Evolutionary conservation across 2,329 filamentous ascomycete genomes (phyloP), one percentile per base, ranked within the genome.

Genomic region (Colletotrichum eremochloae): DNA sequence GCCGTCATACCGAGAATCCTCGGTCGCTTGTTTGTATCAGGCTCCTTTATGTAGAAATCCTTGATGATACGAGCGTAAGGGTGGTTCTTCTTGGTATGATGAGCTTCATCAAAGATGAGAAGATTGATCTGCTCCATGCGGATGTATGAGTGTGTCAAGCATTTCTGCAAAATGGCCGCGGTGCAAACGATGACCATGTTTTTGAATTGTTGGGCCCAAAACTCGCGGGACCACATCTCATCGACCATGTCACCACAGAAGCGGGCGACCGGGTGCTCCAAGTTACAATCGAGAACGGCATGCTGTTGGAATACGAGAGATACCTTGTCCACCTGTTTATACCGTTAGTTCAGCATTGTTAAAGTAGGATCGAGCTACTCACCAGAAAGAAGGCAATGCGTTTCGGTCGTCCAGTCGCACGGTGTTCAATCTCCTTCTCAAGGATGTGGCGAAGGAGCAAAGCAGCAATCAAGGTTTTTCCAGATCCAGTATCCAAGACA

Each of bases 1-100:
- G 96, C 96, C 1, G 96, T 99, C 96, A 98, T 98, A 36, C 96
- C 96, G 75, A 99, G 93, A 29, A 99, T 91, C 48, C 91, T 92
- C 5, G 96, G 96, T 5, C 90, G 87, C 60, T 82, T 83, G 0
- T 78, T 76, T 0, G 80, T 74, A 0, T 85, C 82, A 1, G 80
- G 76, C 40, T 86, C 84, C 2, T 86, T 81, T 1, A 90, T 77
- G 78, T 98, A 98, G 76, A 94, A 95, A 71, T 97, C 93, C 76
- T 93, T 95, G 82, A 99, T 94, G 71, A 99, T 96, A 38, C 90
- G 88, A 29, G 96, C 94, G 78, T 97, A 99, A 0, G 94, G 88
- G 77, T 99, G 96, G 63, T 95, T 93, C 80, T 96, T 97, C 82
- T 99, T 99, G 0, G 96, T 91, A 78, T 98, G 96, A 77, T 99